Conservation (phyloP, 2,329 filamentous ascomycete genomes). For the Hymenoscyphus fructigenus region DNA sequence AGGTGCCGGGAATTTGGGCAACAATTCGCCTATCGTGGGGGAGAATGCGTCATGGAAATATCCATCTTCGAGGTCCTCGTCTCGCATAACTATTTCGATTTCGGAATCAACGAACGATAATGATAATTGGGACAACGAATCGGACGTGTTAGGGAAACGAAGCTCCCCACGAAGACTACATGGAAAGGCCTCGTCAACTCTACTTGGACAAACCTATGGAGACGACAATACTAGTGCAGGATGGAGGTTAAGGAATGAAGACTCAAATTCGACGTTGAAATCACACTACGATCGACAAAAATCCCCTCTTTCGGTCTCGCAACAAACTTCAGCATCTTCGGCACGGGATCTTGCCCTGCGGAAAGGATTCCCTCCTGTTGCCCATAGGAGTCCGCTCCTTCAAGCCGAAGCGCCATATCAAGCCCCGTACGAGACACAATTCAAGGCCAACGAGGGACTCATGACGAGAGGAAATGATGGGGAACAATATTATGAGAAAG, state of each 20-base stretch:
- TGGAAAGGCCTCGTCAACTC: conserved; percentile 46
- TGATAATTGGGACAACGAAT: conserved; percentile 32
- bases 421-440: conserved; percentile 28
- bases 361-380: conserved; percentile 38
- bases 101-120: conserved; percentile 35
- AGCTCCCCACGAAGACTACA: conserved; percentile 34
- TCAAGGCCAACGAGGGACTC: conserved; percentile 13
- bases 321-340: conserved; percentile 45
- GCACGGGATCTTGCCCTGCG: conserved; percentile 40
- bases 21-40: conserved; percentile 36
- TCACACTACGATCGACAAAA: conserved; percentile 48
- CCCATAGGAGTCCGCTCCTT: conserved; percentile 30
- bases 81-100: conserved; percentile 43
- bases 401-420: conserved; percentile 24
- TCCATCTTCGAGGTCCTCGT: conserved; percentile 38
- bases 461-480: background rate
- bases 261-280: conserved; percentile 46
- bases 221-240: conserved; percentile 38
- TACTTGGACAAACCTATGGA: conserved; percentile 42
- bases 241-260: conserved; percentile 35
- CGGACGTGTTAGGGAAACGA: conserved; percentile 26
- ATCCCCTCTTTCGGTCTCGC: conserved; percentile 41
- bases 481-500: conserved; percentile 15
- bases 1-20: conserved; percentile 47
- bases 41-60: conserved; percentile 31